A percentile compares a stretch with the other conserved stretches of the same genome.
phyloP scores from a whole-genome alignment of 305 asterid genomes.

The Solanum hybrid region DNA sequence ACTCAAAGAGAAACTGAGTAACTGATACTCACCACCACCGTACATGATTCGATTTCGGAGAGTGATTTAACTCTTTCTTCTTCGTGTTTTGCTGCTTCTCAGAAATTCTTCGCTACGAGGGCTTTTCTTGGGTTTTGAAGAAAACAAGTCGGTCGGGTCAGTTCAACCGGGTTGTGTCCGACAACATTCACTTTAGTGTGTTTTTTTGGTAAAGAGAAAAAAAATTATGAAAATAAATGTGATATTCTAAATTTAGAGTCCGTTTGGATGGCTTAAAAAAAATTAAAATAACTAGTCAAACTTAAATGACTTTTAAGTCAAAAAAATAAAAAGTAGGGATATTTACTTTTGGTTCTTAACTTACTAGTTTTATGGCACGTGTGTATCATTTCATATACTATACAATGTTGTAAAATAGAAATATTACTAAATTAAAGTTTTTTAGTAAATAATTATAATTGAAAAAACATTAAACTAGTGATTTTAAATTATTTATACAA shows the following conservation, averaged over 20 bases:
- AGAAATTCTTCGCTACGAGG: background rate
- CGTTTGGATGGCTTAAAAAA: background rate
- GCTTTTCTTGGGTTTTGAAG: background rate
- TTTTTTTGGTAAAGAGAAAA: background rate
- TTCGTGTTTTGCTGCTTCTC: background rate
- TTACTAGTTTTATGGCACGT: background rate
- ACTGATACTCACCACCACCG: conserved; percentile 2
- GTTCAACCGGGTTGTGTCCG: background rate
- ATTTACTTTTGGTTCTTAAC: too few species aligned
- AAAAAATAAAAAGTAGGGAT: background rate
- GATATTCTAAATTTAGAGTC: background rate
- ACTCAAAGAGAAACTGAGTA: background rate
- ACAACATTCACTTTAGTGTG: background rate
- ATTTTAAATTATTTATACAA: background rate
- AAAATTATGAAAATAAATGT: background rate
- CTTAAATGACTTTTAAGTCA: too few species aligned
- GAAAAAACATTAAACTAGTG: background rate
- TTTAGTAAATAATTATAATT: too few species aligned
- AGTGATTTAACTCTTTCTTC: background rate
- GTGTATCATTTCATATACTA: background rate
- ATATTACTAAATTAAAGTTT: background rate
- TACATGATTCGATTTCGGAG: background rate
- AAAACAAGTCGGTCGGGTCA: background rate
- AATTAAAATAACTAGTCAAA: too few species aligned
- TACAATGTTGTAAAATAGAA: background rate